A percentile compares a stretch with the other conserved stretches of the same genome.
phyloP scores from a whole-genome alignment of 78 protist genomes.

The Cyanophora paradoxa region DNA sequence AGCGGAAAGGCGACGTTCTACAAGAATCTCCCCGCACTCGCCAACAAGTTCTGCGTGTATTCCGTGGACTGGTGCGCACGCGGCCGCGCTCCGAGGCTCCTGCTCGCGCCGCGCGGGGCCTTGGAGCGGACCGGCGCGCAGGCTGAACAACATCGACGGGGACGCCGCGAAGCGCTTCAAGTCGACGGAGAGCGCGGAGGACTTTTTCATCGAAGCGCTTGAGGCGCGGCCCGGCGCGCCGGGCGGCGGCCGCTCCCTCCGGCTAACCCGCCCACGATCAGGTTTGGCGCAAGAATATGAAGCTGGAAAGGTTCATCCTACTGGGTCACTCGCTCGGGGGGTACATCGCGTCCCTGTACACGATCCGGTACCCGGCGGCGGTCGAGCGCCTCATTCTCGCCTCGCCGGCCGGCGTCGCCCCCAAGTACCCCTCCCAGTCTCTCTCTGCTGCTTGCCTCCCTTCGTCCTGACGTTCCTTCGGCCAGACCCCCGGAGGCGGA shows the following conservation, averaged over 20 bases:
- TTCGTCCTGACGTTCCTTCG: no score
- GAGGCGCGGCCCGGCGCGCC: no score
- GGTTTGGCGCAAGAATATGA: not conserved
- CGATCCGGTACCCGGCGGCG: not conserved
- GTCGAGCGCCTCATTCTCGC: not conserved
- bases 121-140: not conserved
- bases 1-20: not conserved
- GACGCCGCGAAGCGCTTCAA: no score
- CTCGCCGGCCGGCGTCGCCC: not conserved
- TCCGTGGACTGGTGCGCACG: not conserved
- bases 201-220: not conserved
- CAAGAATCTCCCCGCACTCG: not conserved
- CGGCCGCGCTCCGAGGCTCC: not conserved
- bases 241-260: no score
- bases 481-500: no score
- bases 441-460: no score
- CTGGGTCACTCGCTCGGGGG: not conserved
- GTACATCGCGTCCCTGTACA: not conserved
- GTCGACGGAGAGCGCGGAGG: no score
- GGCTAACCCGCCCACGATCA: no score
- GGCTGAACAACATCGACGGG: not conserved
- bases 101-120: not conserved
- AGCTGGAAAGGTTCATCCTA: not conserved
- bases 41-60: not conserved
- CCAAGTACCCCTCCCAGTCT: no score